A percentile compares a stretch with the other conserved stretches of the same genome.
phyloP scores from a whole-genome alignment of 2,329 filamentous ascomycete genomes.

The Diaporthe helianthi region DNA sequence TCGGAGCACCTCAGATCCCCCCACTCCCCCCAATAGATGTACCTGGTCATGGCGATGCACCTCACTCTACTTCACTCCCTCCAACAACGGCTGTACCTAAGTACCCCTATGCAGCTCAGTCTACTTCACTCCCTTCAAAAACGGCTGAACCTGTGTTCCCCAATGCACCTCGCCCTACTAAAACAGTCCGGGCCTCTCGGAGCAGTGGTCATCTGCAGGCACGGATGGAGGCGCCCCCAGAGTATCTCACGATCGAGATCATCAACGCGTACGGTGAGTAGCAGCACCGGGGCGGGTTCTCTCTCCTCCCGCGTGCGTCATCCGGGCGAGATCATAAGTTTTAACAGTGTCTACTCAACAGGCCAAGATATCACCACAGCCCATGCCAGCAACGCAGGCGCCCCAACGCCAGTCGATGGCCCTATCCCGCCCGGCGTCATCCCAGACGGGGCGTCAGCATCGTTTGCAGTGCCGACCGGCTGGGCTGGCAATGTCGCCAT shows the following conservation, averaged over 20 bases:
- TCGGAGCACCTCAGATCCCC: too few relatives aligned
- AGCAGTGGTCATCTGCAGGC: background rate
- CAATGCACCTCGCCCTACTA: background rate
- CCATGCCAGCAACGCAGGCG: constrained; percentile 32
- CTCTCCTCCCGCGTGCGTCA: too few relatives aligned
- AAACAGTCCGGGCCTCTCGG: background rate
- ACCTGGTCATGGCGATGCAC: too few relatives aligned
- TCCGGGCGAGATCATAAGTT: background rate
- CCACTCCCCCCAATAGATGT: too few relatives aligned
- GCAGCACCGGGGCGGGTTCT: too few relatives aligned
- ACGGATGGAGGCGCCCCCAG: constrained; percentile 1
- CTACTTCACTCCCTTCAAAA: too few relatives aligned
- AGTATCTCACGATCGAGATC: constrained; percentile 22
- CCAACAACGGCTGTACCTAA: too few relatives aligned
- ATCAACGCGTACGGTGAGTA: constrained; percentile 12
- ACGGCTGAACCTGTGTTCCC: too few relatives aligned
- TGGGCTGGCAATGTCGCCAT: constrained; percentile 38
- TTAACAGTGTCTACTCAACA: background rate
- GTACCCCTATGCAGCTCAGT: too few relatives aligned
- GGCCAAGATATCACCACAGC: constrained; percentile 33
- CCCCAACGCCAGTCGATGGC: constrained; percentile 28
- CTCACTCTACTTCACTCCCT: too few relatives aligned
- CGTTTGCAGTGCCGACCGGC: constrained; percentile 36
- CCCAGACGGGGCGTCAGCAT: constrained; percentile 20
- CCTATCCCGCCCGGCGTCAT: constrained; percentile 33